Conservation (phyloP, 805 yeast genomes). For the Cyberlindnera suaveolens region DNA sequence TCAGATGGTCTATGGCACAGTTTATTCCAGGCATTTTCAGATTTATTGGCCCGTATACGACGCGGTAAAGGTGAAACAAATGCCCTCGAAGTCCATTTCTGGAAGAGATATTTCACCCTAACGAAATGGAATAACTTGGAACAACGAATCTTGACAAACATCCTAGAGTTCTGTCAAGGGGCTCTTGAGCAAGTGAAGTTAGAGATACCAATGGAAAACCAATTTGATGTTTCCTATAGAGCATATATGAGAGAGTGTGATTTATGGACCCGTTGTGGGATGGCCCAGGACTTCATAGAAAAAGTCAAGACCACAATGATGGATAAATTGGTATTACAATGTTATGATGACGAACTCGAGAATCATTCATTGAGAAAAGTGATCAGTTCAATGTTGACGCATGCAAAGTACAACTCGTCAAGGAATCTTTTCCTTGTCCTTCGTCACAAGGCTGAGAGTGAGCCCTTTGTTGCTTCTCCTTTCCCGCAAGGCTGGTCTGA, state of each 20-base stretch:
- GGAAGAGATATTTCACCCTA: constrained; percentile 2
- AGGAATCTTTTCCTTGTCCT: not conserved
- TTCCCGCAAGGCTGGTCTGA: constrained; percentile 10
- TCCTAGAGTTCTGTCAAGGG: constrained; percentile 3
- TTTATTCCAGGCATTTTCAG: constrained; percentile 2
- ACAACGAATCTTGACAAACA: not conserved
- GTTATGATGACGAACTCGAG: constrained; percentile 2
- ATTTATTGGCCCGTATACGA: constrained; percentile 4
- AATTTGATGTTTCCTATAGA: constrained; percentile 4
- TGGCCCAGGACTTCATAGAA: not conserved
- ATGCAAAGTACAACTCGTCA: constrained; percentile 5
- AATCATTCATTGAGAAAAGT: not conserved
- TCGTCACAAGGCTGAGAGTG: too few relatives aligned
- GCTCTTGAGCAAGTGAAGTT: constrained; percentile 4
- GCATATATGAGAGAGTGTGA: constrained; percentile 6
- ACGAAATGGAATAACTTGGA: constrained; percentile 6
- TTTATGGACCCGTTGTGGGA: constrained; percentile 10
- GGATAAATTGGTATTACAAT: constrained; percentile 4
- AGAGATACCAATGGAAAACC: not conserved
- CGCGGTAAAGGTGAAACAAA: not conserved
- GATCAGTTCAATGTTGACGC: constrained; percentile 10
- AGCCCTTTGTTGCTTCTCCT: too few relatives aligned
- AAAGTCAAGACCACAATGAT: constrained; percentile 2
- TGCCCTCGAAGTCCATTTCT: constrained; percentile 2
- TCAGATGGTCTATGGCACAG: constrained; percentile 5